Percentiles rank a stretch among this genome's conserved stretches.
Evolutionary conservation across 164 flowering plant species (phyloP).

Genomic region (Cinnamomum chago): DNA sequence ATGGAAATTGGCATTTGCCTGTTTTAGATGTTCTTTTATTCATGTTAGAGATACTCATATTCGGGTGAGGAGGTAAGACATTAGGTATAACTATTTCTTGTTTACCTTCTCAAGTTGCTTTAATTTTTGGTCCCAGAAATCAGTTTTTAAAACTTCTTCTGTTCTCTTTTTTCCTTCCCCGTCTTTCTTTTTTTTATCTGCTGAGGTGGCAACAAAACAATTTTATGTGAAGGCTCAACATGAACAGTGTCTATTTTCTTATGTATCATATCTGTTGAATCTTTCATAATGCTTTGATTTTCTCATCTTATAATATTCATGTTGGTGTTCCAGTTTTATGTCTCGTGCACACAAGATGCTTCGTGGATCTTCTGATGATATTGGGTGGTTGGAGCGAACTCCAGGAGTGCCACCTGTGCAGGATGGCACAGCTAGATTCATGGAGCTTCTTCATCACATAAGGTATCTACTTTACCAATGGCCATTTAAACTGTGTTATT

Average conservation of each 20-base stretch:
- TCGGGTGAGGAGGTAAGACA: constrained; percentile 44
- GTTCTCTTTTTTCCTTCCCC: too few species aligned
- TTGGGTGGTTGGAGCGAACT: constrained; percentile 78
- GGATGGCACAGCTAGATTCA: constrained; percentile 76
- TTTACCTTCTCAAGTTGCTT: too few species aligned
- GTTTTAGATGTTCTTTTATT: constrained; percentile 32
- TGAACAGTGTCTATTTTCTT: background rate
- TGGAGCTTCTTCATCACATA: constrained; percentile 60
- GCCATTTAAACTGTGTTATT: background rate
- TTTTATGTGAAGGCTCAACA: background rate
- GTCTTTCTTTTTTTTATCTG: too few species aligned
- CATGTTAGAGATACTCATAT: constrained; percentile 34
- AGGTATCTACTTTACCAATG: constrained; percentile 36
- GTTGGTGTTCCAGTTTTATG: constrained; percentile 36
- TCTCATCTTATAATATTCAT: background rate
- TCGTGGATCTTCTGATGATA: constrained; percentile 78
- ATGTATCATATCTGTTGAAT: background rate
- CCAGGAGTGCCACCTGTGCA: constrained; percentile 60
- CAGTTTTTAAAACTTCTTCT: too few species aligned
- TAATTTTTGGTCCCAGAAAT: too few species aligned
- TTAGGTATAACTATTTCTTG: background rate
- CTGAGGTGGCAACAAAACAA: too few species aligned
- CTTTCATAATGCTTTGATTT: background rate
- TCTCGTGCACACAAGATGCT: constrained; percentile 56
- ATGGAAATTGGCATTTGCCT: constrained; percentile 42